Conservation (phyloP, 2,329 filamentous ascomycete genomes). For the Neofusicoccum sp. region DNA sequence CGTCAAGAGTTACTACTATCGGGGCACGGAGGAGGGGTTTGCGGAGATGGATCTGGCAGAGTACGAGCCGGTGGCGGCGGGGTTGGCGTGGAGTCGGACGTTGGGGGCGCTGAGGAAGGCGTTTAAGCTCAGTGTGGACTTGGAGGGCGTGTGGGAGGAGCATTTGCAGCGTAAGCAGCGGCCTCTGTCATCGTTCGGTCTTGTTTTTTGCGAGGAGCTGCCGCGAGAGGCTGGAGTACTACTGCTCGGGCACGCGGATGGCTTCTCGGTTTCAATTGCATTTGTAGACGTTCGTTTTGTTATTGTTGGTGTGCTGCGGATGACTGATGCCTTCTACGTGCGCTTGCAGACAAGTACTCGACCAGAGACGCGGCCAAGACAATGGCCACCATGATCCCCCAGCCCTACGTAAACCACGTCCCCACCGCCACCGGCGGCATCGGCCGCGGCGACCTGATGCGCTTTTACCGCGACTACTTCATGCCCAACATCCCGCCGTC, state of each 20-base stretch:
- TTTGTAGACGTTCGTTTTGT: not conserved
- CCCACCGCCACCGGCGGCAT: slow-evolving; percentile 50
- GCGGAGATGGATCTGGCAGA: slow-evolving; percentile 44
- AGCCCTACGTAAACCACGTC: slow-evolving; percentile 39
- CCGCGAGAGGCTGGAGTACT: not conserved
- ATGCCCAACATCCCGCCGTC: slow-evolving; percentile 56
- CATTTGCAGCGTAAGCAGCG: slow-evolving; percentile 32
- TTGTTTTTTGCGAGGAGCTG: not conserved
- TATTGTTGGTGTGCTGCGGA: not conserved
- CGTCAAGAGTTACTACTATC: slow-evolving; percentile 45
- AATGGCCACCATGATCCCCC: slow-evolving; percentile 33
- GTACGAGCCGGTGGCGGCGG: slow-evolving; percentile 45
- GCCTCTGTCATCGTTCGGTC: not conserved
- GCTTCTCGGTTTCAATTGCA: not conserved
- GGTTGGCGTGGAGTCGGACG: slow-evolving; percentile 47
- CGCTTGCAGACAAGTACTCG: slow-evolving; percentile 21
- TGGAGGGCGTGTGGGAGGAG: slow-evolving; percentile 36
- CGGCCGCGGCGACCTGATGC: slow-evolving; percentile 44
- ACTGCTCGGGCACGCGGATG: not conserved
- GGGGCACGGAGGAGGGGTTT: slow-evolving; percentile 42
- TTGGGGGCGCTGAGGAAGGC: slow-evolving; percentile 40
- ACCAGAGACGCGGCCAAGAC: slow-evolving; percentile 31
- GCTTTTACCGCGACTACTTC: slow-evolving; percentile 62
- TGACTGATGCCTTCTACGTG: slow-evolving; percentile 1
- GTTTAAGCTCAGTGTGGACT: slow-evolving; percentile 39